Percentiles rank a stretch among this genome's conserved stretches.
Conservation (phyloP, 106 monocot genomes). For the Iris macrosiphon region DNA sequence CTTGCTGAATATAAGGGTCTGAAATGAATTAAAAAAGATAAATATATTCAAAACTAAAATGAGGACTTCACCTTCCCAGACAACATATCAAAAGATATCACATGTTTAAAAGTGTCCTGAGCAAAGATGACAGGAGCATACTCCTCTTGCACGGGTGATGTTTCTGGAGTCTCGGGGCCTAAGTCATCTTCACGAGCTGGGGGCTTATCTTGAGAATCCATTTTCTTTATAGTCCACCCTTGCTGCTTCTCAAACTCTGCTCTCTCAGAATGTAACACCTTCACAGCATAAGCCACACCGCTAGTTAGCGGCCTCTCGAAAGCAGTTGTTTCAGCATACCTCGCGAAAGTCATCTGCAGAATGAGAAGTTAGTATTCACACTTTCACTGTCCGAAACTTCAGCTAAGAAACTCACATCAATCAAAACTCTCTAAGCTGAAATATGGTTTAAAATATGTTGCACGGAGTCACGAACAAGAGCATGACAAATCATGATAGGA, state of each 20-base stretch:
- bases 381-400: background rate
- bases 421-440: background rate
- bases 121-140: conserved; percentile 97
- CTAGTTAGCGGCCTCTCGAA: conserved; percentile 96
- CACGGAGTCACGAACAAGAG: no score
- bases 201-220: conserved; percentile 58
- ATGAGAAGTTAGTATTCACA: background rate
- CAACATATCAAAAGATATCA: conserved; percentile 85
- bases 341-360: conserved; percentile 78
- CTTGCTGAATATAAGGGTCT: no score
- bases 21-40: no score
- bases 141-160: conserved; percentile 56
- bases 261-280: conserved; percentile 72
- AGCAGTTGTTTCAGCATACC: conserved; percentile 87
- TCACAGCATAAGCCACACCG: conserved; percentile 95
- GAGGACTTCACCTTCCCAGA: conserved; percentile 60
- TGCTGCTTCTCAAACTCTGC: conserved; percentile 83
- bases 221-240: conserved; percentile 91
- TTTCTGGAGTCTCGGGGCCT: conserved; percentile 31
- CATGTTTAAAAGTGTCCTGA: conserved; percentile 84
- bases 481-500: no score
- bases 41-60: background rate
- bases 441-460: no score
- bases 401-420: background rate
- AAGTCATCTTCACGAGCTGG: conserved; percentile 29